Evolutionary conservation across 2,329 filamentous ascomycete species (phyloP).

Genomic region (Colletotrichum phormii): DNA sequence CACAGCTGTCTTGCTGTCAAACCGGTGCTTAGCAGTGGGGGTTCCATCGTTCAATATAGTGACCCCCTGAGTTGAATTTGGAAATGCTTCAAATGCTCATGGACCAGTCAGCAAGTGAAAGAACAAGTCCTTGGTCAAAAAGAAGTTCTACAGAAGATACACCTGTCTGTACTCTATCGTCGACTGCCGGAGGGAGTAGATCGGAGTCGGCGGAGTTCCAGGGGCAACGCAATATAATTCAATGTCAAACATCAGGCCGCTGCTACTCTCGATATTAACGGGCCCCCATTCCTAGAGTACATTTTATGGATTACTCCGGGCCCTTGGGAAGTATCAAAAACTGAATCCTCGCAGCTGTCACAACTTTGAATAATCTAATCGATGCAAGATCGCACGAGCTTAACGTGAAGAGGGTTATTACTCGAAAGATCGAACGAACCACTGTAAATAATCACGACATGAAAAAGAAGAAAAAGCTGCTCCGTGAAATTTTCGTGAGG

Average conservation of each 20-base stretch:
- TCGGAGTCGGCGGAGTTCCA: not conserved
- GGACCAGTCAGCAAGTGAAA: not conserved
- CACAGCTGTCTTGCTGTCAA: not conserved
- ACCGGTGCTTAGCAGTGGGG: no score
- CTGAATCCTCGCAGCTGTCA: not conserved
- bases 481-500: not conserved
- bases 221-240: not conserved
- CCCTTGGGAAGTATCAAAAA: no score
- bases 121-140: no score
- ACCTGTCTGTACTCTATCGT: not conserved
- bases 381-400: not conserved
- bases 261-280: not conserved
- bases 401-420: not conserved
- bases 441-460: not conserved
- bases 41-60: not conserved
- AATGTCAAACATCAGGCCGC: not conserved
- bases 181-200: not conserved
- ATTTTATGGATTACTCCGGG: not conserved
- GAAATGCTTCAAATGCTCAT: not conserved
- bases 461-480: not conserved
- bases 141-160: not conserved
- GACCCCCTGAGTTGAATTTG: not conserved
- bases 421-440: not conserved
- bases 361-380: not conserved
- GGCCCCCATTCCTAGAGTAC: not conserved